Evolutionary conservation across 177 flowering plant genomes (phyloP), one percentile per base, ranked within the genome.

Genomic region (Vitis hybrid): DNA sequence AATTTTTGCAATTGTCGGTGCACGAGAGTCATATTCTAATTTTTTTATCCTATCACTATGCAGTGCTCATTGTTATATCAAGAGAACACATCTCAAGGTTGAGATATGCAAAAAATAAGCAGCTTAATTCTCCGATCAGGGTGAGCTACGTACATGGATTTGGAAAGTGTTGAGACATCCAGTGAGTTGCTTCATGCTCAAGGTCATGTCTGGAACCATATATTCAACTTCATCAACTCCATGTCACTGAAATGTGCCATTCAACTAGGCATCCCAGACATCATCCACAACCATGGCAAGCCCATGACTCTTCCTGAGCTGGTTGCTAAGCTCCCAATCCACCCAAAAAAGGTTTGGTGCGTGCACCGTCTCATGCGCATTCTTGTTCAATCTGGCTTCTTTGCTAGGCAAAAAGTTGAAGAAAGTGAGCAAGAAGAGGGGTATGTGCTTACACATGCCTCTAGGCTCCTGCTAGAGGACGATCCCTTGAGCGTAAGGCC

Each of bases 171-270:
- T 52, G 50, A 55, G 15, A 30, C 40, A 16, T 1, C 32, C 1
- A 30, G 6, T 64, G 76, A 75, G 76, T 65, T 76, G 5, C 71
- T 74, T 66, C 49, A 67, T 56, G 78, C 80, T 64, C 78, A 80
- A 52, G 74, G 76, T 40, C 74, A 65, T 59, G 54, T 70, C 6
- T 80, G 76, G 78, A 76, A 74, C 15, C 71, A 69, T 32, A 55
- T 60, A 1, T 70, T 72, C 48, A 72, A 14, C 72, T 77, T 65
- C 62, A 51, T 75, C 13, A 66, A 72, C n/a, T 75, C 80, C 61
- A 67, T 70, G 76, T 62, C 70, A 1, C 70, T 80, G 12, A 77
- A 77, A 55, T 80, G 83, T 52, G 83, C 78, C 8, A 32, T 77
- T 48, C 52, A 77, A 15, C 46, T 80, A 32, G 80, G 78, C 59